Evolutionary conservation across 306 rosid genomes (phyloP).

Genomic region (Cyamopsis tetragonoloba): DNA sequence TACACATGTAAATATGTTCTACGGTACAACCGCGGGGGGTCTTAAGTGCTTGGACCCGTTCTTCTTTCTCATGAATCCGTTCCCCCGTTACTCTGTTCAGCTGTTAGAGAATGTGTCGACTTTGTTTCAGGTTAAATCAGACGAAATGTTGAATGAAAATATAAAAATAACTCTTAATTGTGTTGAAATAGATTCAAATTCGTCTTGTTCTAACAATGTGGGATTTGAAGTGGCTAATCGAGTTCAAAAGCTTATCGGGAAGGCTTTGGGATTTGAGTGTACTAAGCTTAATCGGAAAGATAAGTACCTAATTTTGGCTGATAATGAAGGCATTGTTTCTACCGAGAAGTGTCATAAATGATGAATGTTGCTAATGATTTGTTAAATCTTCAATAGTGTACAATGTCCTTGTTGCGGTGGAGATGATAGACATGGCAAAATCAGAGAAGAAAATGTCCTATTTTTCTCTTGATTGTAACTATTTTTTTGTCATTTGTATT

Average conservation of each 20-base stretch:
- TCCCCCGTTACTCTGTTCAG: slow-evolving; percentile 41
- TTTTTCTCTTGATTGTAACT: background rate
- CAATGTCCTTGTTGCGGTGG: background rate
- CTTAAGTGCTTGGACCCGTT: slow-evolving; percentile 69
- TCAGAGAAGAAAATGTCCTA: background rate
- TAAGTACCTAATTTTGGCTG: slow-evolving; percentile 67
- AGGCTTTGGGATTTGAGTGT: slow-evolving; percentile 54
- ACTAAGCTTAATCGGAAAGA: slow-evolving; percentile 65
- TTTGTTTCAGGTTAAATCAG: too few species aligned
- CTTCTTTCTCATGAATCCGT: slow-evolving; percentile 64
- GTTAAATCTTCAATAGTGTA: background rate
- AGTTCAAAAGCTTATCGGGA: slow-evolving; percentile 48
- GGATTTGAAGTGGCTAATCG: slow-evolving; percentile 57
- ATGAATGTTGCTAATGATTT: background rate
- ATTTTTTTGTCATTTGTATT: background rate
- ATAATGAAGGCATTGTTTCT: slow-evolving; percentile 58
- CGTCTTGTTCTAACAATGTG: background rate
- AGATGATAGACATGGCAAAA: background rate
- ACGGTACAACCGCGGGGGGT: slow-evolving; percentile 80
- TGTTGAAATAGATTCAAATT: too few species aligned
- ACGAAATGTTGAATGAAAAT: too few species aligned
- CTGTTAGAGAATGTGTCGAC: slow-evolving; percentile 31
- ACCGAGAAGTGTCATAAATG: background rate
- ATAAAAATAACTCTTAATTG: too few species aligned
- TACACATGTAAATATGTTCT: slow-evolving; percentile 54